Evolutionary conservation across 768 basidiomycete species (phyloP).

Genomic region (Amanita rubescens): DNA sequence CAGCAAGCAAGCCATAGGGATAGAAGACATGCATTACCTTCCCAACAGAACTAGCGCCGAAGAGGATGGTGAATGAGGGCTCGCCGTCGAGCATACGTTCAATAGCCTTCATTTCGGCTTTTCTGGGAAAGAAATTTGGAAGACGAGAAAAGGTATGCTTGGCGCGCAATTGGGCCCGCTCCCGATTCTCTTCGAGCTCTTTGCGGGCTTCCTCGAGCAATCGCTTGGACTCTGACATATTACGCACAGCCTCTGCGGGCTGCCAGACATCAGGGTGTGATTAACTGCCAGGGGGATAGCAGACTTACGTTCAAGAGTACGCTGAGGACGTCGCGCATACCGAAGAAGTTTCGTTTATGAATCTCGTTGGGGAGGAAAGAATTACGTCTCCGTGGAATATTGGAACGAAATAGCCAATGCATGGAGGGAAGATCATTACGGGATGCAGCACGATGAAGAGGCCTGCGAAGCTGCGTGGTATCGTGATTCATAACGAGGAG

Average conservation of each 20-base stretch:
- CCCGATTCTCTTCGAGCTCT: constrained; percentile 64
- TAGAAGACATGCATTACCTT: constrained; percentile 40
- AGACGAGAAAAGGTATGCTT: constrained; percentile 75
- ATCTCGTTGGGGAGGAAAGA: constrained; percentile 53
- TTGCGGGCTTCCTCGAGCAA: constrained; percentile 72
- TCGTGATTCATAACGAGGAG: constrained; percentile 15
- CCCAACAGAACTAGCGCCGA: constrained; percentile 75
- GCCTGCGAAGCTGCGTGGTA: constrained; percentile 21
- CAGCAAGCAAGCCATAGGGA: background rate
- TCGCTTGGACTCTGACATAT: constrained; percentile 68
- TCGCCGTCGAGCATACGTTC: constrained; percentile 61
- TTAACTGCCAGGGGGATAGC: constrained; percentile 1
- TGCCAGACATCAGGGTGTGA: constrained; percentile 18
- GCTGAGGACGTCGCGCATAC: constrained; percentile 70
- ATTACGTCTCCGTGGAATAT: constrained; percentile 58
- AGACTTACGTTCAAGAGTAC: constrained; percentile 65
- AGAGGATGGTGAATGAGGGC: constrained; percentile 74
- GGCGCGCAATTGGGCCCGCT: constrained; percentile 56
- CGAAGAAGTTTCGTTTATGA: constrained; percentile 68
- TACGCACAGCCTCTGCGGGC: constrained; percentile 76
- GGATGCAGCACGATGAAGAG: constrained; percentile 14
- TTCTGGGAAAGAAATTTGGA: constrained; percentile 67
- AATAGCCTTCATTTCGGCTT: constrained; percentile 56
- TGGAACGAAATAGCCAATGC: constrained; percentile 72
- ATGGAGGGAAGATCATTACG: constrained; percentile 31